phyloP scores from a whole-genome alignment of 352 stramenopile genomes.

The Blastocystis sp. region DNA sequence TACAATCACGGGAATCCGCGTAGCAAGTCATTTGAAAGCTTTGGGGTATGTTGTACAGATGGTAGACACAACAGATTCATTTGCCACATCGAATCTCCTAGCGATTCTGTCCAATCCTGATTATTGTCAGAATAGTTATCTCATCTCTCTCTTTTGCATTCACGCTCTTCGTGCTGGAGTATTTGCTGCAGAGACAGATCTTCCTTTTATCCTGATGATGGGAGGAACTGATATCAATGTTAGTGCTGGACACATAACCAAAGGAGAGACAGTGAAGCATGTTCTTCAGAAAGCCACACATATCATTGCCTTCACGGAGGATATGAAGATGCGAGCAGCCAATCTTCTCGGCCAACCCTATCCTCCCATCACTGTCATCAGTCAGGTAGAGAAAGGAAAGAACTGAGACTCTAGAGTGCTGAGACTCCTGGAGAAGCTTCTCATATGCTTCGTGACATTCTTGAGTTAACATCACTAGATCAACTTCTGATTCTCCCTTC shows the following conservation, averaged over 20 bases:
- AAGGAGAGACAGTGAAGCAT: background rate
- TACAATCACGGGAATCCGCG: constrained; percentile 44
- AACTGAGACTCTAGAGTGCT: background rate
- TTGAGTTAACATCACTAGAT: background rate
- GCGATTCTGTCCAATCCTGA: constrained; percentile 7
- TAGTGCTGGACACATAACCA: background rate
- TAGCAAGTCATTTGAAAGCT: background rate
- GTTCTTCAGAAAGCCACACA: background rate
- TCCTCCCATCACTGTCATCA: constrained; percentile 39
- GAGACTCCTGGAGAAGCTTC: background rate
- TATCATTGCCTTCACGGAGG: constrained; percentile 59
- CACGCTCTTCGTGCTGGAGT: constrained; percentile 35
- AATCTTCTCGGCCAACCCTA: background rate
- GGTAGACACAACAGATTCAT: constrained; percentile 57
- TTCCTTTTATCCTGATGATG: constrained; percentile 52
- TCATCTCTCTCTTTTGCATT: constrained; percentile 49
- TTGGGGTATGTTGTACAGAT: constrained; percentile 49
- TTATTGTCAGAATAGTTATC: background rate
- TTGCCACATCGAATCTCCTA: background rate
- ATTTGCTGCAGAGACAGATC: background rate
- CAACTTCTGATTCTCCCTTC: constrained; percentile 47
- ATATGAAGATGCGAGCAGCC: background rate
- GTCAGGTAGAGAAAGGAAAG: background rate
- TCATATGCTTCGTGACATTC: background rate
- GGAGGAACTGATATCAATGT: constrained; percentile 62